Base-by-base conservation (phyloP, 73 alveolate genomes). In the Breviolum minutum region DNA sequence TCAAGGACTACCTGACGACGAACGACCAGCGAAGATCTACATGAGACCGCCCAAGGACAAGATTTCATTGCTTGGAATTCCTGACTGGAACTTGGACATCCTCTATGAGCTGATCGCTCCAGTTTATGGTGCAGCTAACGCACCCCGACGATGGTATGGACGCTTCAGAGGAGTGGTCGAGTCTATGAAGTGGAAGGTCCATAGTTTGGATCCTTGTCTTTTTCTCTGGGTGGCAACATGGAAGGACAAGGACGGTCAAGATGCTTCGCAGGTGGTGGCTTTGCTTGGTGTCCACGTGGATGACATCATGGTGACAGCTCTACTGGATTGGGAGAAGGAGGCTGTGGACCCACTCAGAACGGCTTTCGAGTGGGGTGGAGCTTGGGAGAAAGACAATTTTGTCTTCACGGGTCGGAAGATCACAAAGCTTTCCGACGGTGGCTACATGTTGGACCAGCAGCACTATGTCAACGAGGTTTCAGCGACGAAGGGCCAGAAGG, bases 41-140 rank as follows among this genome's bases (percentile, higher is more conserved):
- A n/a, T n/a, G n/a, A 60, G 80, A 24, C 70, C 63, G 0, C 94
- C 94, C 11, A 40, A 61, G n/a, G 94, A 85, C 63, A 62, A 26
- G n/a, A n/a, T 84, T 3, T 48, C 94, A 9, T 54, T 60, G 26
- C 29, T 10, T 26, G 74, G 79, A 2, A 61, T 84, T 7, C 79
- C 79, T 48, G 94, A 54, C 27, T 84, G 94, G 94, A n/a, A n/a
- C 8, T 14, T 32, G 62, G 66, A 79, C 16, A 13, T 79, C 6
- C 88, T 79, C 26, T 79, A 29, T 29, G 64, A 79, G 88, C 88
- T 79, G 22, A 79, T n/a, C 8, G 88, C 88, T 7, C 89, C 68
- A 29, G 89, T 80, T 27, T 80, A 80, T 32, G 89, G 89, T 7
- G 69, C 24, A 29, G 63, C 89, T 29, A 80, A 80, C 69, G 89